Evolutionary conservation across 2,329 filamentous ascomycete species (phyloP).

Genomic region (Trichoderma sp.): DNA sequence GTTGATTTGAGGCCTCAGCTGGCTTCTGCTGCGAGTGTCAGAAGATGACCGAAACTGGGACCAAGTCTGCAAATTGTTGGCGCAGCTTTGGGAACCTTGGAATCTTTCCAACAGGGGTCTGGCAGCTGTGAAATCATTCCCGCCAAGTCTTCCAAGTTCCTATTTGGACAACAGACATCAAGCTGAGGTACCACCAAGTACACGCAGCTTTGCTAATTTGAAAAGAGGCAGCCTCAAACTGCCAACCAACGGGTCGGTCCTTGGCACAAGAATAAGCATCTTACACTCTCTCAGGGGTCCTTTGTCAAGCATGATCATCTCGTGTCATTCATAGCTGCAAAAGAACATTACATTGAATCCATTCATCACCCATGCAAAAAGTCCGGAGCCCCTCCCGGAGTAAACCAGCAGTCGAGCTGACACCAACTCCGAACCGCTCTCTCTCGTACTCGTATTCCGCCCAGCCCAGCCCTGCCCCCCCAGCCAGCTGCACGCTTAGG

Average conservation of each 20-base stretch:
- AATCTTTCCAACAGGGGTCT: neutral
- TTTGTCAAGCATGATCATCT: neutral
- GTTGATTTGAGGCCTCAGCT: neutral
- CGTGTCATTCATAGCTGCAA: neutral
- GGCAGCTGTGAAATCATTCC: neutral
- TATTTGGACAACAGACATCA: neutral
- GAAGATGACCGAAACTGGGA: neutral
- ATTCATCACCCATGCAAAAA: neutral
- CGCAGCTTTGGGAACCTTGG: neutral
- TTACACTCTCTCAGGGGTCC: neutral
- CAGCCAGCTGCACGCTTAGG: neutral
- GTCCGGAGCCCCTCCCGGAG: neutral
- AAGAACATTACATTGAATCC: neutral
- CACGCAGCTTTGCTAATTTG: neutral
- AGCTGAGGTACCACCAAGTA: neutral
- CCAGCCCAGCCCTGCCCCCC: neutral
- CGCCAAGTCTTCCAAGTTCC: neutral
- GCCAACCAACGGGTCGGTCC: neutral
- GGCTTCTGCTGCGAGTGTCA: neutral
- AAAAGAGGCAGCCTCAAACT: neutral
- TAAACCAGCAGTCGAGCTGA: neutral
- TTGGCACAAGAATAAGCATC: neutral
- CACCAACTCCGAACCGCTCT: neutral
- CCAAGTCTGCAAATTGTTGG: neutral
- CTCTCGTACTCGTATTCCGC: conserved; percentile 8